Evolutionary conservation across 768 basidiomycete genomes (phyloP).

Genomic region (Kwoniella bestiolae): DNA sequence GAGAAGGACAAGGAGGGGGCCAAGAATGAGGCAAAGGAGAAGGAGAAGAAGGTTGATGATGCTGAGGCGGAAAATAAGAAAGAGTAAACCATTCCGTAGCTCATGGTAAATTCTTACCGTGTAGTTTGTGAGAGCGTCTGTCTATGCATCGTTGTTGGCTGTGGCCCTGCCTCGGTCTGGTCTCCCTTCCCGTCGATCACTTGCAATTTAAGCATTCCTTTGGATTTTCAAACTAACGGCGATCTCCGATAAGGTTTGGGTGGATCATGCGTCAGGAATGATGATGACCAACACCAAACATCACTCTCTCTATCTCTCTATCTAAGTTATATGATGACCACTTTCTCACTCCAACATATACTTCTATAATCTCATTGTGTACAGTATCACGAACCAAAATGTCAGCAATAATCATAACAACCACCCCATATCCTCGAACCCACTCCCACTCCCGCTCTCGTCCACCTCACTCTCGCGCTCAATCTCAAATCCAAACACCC

Average conservation of each 20-base stretch:
- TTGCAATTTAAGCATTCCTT: no score
- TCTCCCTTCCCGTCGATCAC: no score
- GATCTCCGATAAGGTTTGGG: not conserved
- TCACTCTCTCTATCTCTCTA: not conserved
- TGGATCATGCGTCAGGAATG: not conserved
- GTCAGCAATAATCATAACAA: slow-evolving; percentile 47
- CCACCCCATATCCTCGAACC: slow-evolving; percentile 11
- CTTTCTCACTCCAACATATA: no score
- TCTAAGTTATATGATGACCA: no score
- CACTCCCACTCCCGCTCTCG: slow-evolving; percentile 9
- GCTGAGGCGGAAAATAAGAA: not conserved
- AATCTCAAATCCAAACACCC: not conserved
- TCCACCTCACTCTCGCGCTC: not conserved
- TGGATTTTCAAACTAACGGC: no score
- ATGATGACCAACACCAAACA: not conserved
- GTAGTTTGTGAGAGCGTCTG: no score
- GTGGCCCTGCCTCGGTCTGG: no score
- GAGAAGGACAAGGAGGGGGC: not conserved
- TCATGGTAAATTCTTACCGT: no score
- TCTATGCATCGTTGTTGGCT: no score
- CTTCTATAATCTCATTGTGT: not conserved
- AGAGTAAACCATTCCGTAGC: not conserved
- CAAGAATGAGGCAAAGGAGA: slow-evolving; percentile 11
- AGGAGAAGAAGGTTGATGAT: not conserved
- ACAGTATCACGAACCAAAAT: slow-evolving; percentile 18